Evolutionary conservation across 208 protist genomes (phyloP).

Genomic region (Wallacemonas sp.): DNA sequence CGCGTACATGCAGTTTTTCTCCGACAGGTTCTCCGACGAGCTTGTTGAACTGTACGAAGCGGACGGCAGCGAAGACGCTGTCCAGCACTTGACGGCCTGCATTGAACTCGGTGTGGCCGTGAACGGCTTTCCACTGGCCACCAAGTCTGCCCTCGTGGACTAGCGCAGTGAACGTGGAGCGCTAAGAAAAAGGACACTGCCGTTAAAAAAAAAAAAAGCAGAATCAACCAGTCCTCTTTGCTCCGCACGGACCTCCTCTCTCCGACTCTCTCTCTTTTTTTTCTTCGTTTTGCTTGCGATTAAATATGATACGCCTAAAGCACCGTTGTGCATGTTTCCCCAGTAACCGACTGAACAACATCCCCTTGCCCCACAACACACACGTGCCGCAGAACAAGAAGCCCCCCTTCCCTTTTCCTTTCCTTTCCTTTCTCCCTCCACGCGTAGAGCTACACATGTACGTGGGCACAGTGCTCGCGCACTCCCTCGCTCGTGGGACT

Average conservation of each 20-base stretch:
- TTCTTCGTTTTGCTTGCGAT: background rate
- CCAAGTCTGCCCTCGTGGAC: conserved; percentile 33
- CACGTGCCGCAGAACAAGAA: too few relatives aligned
- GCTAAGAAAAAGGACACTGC: too few relatives aligned
- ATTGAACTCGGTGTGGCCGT: conserved; percentile 84
- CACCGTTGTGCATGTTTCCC: background rate
- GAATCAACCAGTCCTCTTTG: too few relatives aligned
- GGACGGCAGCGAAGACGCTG: conserved; percentile 73
- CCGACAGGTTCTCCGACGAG: conserved; percentile 82
- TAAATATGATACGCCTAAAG: background rate
- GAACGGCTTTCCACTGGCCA: conserved; percentile 68
- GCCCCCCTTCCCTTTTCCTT: too few relatives aligned
- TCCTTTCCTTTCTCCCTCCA: too few relatives aligned
- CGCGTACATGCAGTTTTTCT: conserved; percentile 89
- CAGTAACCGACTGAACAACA: background rate
- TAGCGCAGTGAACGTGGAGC: too few relatives aligned
- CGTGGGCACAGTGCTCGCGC: too few relatives aligned
- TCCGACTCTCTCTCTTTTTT: background rate
- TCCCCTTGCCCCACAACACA: too few relatives aligned
- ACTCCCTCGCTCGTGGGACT: too few relatives aligned
- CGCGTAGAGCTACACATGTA: too few relatives aligned
- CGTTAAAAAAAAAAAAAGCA: too few relatives aligned
- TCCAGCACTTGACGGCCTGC: conserved; percentile 80
- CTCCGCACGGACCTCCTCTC: too few relatives aligned
- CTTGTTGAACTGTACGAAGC: conserved; percentile 78